Evolutionary conservation across 2,329 filamentous ascomycete genomes (phyloP).

Genomic region (Cladosporium sp.): DNA sequence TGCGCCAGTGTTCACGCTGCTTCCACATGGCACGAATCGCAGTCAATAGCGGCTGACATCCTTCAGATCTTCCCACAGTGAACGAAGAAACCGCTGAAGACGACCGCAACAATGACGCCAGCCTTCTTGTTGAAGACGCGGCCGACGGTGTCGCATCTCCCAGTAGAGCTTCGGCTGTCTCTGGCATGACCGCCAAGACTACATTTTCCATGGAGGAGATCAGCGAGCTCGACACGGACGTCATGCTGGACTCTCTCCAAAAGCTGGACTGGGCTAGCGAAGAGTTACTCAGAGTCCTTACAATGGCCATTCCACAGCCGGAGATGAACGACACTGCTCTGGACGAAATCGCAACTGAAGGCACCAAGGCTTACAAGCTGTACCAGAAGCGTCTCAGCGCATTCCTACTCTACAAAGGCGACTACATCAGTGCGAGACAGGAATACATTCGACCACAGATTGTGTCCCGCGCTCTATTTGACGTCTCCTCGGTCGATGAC

Average conservation of each 20-base stretch:
- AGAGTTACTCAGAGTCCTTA: constrained; percentile 31
- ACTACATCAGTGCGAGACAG: constrained; percentile 37
- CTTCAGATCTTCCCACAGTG: constrained; percentile 25
- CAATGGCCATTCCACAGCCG: constrained; percentile 29
- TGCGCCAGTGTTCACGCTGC: not conserved
- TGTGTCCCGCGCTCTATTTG: constrained; percentile 43
- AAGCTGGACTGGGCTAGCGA: constrained; percentile 37
- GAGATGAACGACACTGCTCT: constrained; percentile 25
- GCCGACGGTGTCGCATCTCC: constrained; percentile 13
- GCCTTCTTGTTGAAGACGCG: constrained; percentile 12
- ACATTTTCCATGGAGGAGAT: constrained; percentile 48
- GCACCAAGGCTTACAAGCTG: constrained; percentile 42
- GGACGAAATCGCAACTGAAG: constrained; percentile 31
- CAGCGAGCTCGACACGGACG: constrained; percentile 42
- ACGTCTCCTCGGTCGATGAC: constrained; percentile 29
- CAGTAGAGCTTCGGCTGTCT: constrained; percentile 42
- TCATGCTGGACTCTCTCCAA: constrained; percentile 44
- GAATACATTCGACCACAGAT: constrained; percentile 44
- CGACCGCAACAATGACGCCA: constrained; percentile 6
- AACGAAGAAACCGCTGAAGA: constrained; percentile 18
- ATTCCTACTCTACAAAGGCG: constrained; percentile 38
- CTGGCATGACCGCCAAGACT: constrained; percentile 49
- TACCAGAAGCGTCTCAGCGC: constrained; percentile 38
- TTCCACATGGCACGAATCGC: not conserved
- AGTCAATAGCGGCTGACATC: not conserved